Conservation (phyloP, 2,329 filamentous ascomycete species). For the Lachnellula cervina region DNA sequence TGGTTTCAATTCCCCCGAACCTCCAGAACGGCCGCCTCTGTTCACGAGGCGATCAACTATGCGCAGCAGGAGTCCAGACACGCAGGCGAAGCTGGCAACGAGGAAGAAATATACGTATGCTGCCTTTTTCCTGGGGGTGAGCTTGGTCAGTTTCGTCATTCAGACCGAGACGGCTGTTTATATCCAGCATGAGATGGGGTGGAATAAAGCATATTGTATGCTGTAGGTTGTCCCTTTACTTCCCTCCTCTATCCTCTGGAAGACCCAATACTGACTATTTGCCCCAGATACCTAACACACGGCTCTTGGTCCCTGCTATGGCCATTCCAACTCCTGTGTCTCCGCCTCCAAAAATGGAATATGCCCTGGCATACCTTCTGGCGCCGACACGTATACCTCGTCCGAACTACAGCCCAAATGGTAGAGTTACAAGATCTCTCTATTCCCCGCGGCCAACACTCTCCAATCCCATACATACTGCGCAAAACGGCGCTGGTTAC, state of each 20-base stretch:
- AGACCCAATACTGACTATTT: slow-evolving; percentile 5
- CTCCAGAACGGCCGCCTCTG: slow-evolving; percentile 27
- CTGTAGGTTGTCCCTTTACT: slow-evolving; percentile 52
- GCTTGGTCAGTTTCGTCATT: slow-evolving; percentile 80
- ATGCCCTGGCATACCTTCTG: slow-evolving; percentile 82
- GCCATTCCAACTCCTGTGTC: slow-evolving; percentile 74
- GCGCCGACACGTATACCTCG: slow-evolving; percentile 61
- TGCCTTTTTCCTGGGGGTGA: slow-evolving; percentile 74
- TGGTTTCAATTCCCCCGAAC: slow-evolving; percentile 25
- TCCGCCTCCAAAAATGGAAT: slow-evolving; percentile 73
- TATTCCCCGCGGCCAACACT: slow-evolving; percentile 47
- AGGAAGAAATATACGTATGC: slow-evolving; percentile 84
- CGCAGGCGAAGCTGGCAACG: slow-evolving; percentile 59
- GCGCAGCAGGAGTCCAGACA: slow-evolving; percentile 71
- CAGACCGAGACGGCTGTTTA: slow-evolving; percentile 96
- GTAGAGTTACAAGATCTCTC: slow-evolving; percentile 74
- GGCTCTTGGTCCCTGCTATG: slow-evolving; percentile 89
- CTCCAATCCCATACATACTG: slow-evolving; percentile 68
- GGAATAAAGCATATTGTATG: slow-evolving; percentile 99
- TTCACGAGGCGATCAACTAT: slow-evolving; percentile 61
- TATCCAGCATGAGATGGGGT: slow-evolving; percentile 85
- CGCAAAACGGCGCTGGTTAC: slow-evolving; percentile 79
- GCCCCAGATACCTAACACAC: slow-evolving; percentile 73
- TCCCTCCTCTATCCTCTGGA: not conserved
- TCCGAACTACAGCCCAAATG: slow-evolving; percentile 73